Evolutionary conservation across 2,329 filamentous ascomycete genomes (phyloP).

Genomic region (Aureobasidium sp.): DNA sequence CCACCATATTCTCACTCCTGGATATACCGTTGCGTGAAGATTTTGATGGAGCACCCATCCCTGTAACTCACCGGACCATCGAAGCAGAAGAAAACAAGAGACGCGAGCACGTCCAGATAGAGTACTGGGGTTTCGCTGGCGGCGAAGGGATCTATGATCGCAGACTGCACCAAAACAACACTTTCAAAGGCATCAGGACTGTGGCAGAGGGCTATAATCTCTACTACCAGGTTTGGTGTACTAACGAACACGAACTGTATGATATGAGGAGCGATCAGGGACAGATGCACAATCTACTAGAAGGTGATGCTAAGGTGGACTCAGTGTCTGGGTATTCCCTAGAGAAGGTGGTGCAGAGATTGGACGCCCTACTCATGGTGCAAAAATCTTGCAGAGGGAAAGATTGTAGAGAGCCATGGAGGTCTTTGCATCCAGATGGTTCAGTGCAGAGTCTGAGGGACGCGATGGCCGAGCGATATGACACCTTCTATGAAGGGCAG

Average conservation of each 20-base stretch:
- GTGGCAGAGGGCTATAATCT: conserved; percentile 45
- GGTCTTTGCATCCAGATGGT: conserved; percentile 26
- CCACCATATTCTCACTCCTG: conserved; percentile 31
- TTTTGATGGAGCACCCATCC: conserved; percentile 33
- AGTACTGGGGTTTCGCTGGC: conserved; percentile 35
- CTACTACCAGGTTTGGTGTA: conserved; percentile 65
- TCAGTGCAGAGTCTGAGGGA: conserved; percentile 23
- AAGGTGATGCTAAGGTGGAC: background rate
- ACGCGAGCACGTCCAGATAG: conserved; percentile 35
- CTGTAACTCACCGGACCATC: conserved; percentile 22
- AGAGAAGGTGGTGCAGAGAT: conserved; percentile 17
- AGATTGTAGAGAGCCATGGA: conserved; percentile 28
- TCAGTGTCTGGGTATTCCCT: background rate
- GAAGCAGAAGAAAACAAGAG: conserved; percentile 16
- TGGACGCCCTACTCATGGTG: conserved; percentile 29
- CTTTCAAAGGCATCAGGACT: conserved; percentile 28
- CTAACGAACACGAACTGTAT: conserved; percentile 60
- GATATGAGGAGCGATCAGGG: conserved; percentile 30
- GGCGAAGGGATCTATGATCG: conserved; percentile 28
- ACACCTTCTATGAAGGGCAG: conserved; percentile 29
- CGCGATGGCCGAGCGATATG: conserved; percentile 24
- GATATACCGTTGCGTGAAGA: conserved; percentile 25
- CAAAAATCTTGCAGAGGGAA: conserved; percentile 29
- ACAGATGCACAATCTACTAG: conserved; percentile 19
- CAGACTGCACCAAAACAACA: conserved; percentile 23